A percentile compares a stretch with the other conserved stretches of the same genome.
These are phyloP conservation scores for Candida smagusa DNA, from an alignment of 1,139 yeast species.

Conservation along the genomic window DNA sequence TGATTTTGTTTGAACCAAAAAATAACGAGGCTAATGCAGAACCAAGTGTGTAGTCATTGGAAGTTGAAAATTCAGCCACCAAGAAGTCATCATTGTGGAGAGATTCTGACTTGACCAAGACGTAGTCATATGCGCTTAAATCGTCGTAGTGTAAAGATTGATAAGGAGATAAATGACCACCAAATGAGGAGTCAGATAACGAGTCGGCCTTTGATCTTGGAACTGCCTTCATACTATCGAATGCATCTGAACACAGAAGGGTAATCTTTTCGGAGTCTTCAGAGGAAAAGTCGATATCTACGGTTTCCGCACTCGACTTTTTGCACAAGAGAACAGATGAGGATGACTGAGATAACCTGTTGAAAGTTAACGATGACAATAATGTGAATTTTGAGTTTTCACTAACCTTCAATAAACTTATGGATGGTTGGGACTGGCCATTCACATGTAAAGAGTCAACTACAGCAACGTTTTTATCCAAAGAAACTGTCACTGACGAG, in stretches of 20 bases:
- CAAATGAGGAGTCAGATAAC: constrained; percentile 50
- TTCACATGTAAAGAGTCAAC: no score
- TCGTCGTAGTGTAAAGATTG: constrained; percentile 40
- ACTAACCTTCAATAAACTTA: no score
- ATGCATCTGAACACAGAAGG: constrained; percentile 43
- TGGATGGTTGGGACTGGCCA: no score
- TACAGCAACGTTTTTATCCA: no score
- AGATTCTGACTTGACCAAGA: constrained; percentile 39
- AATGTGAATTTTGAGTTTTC: constrained; percentile 12
- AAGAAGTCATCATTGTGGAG: constrained; percentile 32
- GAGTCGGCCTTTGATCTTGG: constrained; percentile 44
- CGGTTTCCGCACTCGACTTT: constrained; percentile 5
- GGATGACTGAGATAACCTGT: constrained; percentile 3
- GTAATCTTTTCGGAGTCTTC: constrained; percentile 18
- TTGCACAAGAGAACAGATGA: constrained; percentile 17
- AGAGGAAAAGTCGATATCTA: constrained; percentile 19
- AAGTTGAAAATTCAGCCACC: constrained; percentile 28
- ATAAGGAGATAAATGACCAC: constrained; percentile 46
- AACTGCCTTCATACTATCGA: constrained; percentile 29
- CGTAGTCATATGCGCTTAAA: constrained; percentile 40
- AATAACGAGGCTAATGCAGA: constrained; percentile 32
- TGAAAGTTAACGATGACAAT: constrained; percentile 12
- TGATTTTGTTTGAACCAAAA: constrained; percentile 31
- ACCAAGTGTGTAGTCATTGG: constrained; percentile 23
- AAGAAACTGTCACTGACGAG: no score